Evolutionary conservation across 179 eudicot species (phyloP).

Genomic region (Silene noctiflora): DNA sequence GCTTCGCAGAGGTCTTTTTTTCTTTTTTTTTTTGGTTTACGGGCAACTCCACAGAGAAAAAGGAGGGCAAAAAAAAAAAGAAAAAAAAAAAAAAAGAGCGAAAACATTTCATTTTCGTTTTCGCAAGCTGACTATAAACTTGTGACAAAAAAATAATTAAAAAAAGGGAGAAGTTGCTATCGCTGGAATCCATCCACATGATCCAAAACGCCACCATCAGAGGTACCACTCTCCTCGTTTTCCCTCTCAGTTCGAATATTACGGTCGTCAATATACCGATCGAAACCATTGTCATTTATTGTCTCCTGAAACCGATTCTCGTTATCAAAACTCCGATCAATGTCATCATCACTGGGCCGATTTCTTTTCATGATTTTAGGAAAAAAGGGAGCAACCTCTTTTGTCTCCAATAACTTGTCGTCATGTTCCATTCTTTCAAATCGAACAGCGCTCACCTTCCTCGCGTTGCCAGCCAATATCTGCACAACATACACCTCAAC

Average conservation of each 20-base stretch:
- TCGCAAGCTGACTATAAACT: background rate
- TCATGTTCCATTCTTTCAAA: slow-evolving; percentile 37
- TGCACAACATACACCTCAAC: slow-evolving; percentile 27
- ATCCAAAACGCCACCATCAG: slow-evolving; percentile 17
- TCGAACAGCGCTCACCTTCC: slow-evolving; percentile 46
- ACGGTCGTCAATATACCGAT: slow-evolving; percentile 14
- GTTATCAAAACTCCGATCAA: slow-evolving; percentile 20
- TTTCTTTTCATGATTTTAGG: slow-evolving; percentile 35
- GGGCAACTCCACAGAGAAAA: too few relatives aligned
- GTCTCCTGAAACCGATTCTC: slow-evolving; percentile 19
- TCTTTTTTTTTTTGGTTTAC: too few relatives aligned
- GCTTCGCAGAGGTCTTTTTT: too few relatives aligned
- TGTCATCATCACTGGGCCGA: slow-evolving; percentile 26
- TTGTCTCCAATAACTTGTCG: slow-evolving; percentile 24
- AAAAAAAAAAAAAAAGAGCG: background rate
- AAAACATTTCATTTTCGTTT: background rate
- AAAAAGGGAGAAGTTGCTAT: background rate
- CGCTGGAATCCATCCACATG: slow-evolving; percentile 23
- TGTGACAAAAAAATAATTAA: background rate
- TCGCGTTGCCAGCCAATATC: slow-evolving; percentile 50
- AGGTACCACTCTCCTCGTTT: slow-evolving; percentile 12
- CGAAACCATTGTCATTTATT: slow-evolving; percentile 8
- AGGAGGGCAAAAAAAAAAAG: too few relatives aligned
- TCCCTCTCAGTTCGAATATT: slow-evolving; percentile 12
- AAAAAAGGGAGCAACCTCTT: slow-evolving; percentile 27